Base-by-base conservation (phyloP, 805 yeast species). In the Candida xyloterini region DNA sequence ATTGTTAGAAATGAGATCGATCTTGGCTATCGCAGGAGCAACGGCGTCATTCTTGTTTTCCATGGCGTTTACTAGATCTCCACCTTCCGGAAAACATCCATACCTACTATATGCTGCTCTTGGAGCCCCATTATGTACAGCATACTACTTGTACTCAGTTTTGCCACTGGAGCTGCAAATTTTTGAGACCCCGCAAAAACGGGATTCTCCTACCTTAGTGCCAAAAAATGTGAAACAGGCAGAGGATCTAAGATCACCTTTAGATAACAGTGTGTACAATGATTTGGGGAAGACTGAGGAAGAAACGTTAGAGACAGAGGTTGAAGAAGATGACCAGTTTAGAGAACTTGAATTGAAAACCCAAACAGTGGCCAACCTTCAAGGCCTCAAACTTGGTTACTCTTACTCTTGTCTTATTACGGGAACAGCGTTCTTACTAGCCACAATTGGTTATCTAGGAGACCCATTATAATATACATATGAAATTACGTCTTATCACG, bases 61-160 rank as follows among this genome's bases (percentile, higher is more conserved):
- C 23, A 48, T 71, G 46, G 81, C 83, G n/a, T 84, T 71, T 55
- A 64, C 63, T 35, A 68, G 70, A 34, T 78, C 88, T 1, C 78
- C 85, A 15, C 49, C 60, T 5, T 56, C 65, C 26, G 79, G 72
- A 40, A 76, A 76, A 59, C 95, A 84, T 60, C 93, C 93, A 15
- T 84, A 84, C 57, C 70, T 84, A 54, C 54, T 84, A 10, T 84
- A 84, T 57, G 68, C 83, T 33, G 70, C 81, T n/a, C 35, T 75
- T 7, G 75, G 78, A n/a, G 70, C 71, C 23, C 76, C 79, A 8
- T 30, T 67, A 26, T 66, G 78, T 8, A 44, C 63, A n/a, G 55
- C 53, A 3, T 53, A 47, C 30, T 58, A 63, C 40, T 48, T 52
- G 27, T 57, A 47, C 38, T 49, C 43, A 21, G 55, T 51, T 20